These are phyloP conservation scores for Amanita fuliginea DNA, from an alignment of 768 basidiomycete genomes.

Conservation along the genomic window DNA sequence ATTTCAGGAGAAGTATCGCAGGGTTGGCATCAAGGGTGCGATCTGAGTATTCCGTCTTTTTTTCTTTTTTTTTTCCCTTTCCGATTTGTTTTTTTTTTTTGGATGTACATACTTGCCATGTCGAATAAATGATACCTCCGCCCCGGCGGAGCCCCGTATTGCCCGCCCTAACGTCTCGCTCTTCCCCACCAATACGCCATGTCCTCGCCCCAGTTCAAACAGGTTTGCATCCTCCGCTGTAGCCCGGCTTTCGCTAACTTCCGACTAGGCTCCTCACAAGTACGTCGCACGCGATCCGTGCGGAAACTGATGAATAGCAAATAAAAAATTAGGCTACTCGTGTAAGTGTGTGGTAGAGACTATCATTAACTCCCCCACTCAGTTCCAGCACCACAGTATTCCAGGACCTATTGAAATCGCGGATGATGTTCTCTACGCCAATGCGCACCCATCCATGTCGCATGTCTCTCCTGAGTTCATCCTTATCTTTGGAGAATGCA, in stretches of 20 bases:
- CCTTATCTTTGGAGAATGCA: conserved; percentile 78
- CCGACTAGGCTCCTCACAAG: conserved; percentile 24
- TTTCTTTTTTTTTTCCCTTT: conserved; percentile 36
- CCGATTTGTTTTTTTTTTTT: conserved; percentile 43
- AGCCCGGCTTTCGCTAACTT: neutral
- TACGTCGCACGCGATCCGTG: conserved; percentile 11
- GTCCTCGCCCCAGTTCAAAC: conserved; percentile 12
- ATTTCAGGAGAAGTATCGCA: conserved; percentile 75
- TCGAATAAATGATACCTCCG: too few relatives aligned
- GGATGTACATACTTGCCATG: too few relatives aligned
- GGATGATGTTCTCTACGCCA: conserved; percentile 43
- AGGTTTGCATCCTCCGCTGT: conserved; percentile 5
- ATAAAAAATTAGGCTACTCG: conserved; percentile 28
- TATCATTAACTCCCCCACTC: conserved; percentile 5
- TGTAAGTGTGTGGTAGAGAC: conserved; percentile 26
- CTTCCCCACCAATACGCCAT: conserved; percentile 9
- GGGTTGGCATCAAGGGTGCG: conserved; percentile 87
- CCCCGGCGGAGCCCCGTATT: neutral
- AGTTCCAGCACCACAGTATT: conserved; percentile 27
- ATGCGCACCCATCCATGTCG: conserved; percentile 85
- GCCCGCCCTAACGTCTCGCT: too few relatives aligned
- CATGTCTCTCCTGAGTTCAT: conserved; percentile 88
- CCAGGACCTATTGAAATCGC: conserved; percentile 55
- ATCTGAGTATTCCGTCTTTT: conserved; percentile 37
- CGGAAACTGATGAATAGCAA: neutral